Evolutionary conservation across 73 alveolate genomes (phyloP).

Genomic region (Symbiodinium natans): DNA sequence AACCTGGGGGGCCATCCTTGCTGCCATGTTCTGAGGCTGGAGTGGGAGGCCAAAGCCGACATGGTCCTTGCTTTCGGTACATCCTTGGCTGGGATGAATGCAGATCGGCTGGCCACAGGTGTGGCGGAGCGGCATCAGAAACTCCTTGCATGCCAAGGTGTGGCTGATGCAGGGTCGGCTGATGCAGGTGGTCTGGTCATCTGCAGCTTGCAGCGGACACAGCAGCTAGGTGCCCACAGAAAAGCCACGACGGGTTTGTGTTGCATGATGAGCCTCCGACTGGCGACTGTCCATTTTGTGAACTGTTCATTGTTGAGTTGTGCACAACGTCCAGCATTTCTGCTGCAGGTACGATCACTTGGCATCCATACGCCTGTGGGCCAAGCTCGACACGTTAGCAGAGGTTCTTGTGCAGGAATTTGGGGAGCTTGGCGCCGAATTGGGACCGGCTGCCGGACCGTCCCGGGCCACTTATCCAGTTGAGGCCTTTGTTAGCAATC

Average conservation of each 20-base stretch:
- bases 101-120: background rate
- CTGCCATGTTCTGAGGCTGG: background rate
- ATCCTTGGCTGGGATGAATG: constrained; percentile 31
- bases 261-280: too few relatives aligned
- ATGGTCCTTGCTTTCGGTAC: constrained; percentile 9
- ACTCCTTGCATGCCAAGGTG: background rate
- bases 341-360: background rate
- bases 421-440: background rate
- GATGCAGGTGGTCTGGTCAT: background rate
- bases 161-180: background rate
- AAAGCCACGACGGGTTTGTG: too few relatives aligned
- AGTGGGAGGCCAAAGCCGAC: background rate
- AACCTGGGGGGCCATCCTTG: background rate
- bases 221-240: background rate
- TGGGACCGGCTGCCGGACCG: background rate
- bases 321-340: too few relatives aligned
- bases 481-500: background rate
- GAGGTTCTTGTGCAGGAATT: background rate
- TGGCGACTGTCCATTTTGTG: too few relatives aligned
- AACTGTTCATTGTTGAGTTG: too few relatives aligned
- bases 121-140: constrained; percentile 11
- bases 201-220: constrained; percentile 1
- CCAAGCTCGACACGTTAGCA: background rate
- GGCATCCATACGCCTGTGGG: constrained; percentile 4
- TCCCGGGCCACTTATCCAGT: background rate